Conservation (phyloP, 1,284 basidiomycete genomes). For the Cutaneotrichosporon sp. region DNA sequence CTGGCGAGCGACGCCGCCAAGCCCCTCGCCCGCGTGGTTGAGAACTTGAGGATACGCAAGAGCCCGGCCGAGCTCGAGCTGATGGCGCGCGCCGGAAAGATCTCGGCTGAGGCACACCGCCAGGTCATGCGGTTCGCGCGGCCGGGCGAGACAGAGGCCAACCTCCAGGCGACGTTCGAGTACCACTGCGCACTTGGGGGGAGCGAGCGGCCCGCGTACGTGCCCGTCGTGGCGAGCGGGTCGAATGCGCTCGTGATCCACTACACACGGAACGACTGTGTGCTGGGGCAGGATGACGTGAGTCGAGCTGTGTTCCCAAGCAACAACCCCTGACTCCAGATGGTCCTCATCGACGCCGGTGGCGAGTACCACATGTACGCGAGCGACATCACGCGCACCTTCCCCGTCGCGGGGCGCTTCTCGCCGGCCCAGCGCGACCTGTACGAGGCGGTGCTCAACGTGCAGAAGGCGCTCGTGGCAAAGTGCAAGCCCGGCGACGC, state of each 20-base stretch:
- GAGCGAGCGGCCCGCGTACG: constrained; percentile 82
- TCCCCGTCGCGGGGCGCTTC: constrained; percentile 80
- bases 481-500: constrained; percentile 59
- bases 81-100: constrained; percentile 56
- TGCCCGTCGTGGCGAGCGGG: constrained; percentile 93
- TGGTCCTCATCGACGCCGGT: constrained; percentile 85
- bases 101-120: constrained; percentile 53
- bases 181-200: constrained; percentile 78
- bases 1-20: constrained; percentile 41
- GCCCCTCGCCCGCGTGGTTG: constrained; percentile 51
- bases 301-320: constrained; percentile 23
- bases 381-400: constrained; percentile 95
- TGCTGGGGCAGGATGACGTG: constrained; percentile 67
- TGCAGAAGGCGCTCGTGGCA: constrained; percentile 57
- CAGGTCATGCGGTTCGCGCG: constrained; percentile 72
- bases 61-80: constrained; percentile 52
- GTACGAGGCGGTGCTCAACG: constrained; percentile 66
- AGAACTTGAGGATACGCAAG: constrained; percentile 55
- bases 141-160: constrained; percentile 70
- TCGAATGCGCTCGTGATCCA: constrained; percentile 86
- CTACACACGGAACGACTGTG: constrained; percentile 84
- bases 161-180: constrained; percentile 82
- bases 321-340: constrained; percentile 45
- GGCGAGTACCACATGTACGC: constrained; percentile 91
- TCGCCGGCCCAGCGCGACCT: constrained; percentile 79